Evolutionary conservation across 2,329 filamentous ascomycete genomes (phyloP).

Genomic region (Penicillium polonicum): DNA sequence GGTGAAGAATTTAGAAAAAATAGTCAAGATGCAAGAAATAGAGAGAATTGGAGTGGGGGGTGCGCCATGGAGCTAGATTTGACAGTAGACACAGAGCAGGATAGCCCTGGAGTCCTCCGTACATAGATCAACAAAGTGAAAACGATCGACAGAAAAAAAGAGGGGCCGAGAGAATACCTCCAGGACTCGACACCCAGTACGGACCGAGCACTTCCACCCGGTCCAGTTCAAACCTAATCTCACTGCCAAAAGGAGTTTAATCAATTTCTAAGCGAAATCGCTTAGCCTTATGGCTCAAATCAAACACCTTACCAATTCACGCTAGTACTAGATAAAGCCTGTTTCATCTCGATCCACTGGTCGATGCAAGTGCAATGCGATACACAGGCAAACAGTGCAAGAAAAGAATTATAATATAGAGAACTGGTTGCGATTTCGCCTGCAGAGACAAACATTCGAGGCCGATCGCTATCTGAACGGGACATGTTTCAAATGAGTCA

Average conservation of each 20-base stretch:
- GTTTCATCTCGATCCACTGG: neutral
- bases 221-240: conserved; percentile 5
- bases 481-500: conserved; percentile 5
- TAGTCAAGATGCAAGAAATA: conserved; percentile 3
- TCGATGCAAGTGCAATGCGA: conserved; percentile 5
- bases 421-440: neutral
- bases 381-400: neutral
- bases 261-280: neutral
- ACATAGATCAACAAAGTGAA: neutral
- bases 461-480: conserved; percentile 9
- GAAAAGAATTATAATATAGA: neutral
- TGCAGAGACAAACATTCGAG: conserved; percentile 7
- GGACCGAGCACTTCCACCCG: conserved; percentile 1
- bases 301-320: conserved; percentile 9
- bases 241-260: neutral
- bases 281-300: neutral
- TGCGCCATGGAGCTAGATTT: neutral
- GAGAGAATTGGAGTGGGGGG: neutral
- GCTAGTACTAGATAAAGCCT: neutral
- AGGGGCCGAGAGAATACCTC: neutral
- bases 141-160: conserved; percentile 1
- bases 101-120: neutral
- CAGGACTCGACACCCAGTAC: no score
- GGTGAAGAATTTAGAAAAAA: neutral
- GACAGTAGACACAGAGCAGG: conserved; percentile 12